These are phyloP conservation scores for Hibiscus trionum DNA, from an alignment of 345 rosid species.

Conservation along the genomic window DNA sequence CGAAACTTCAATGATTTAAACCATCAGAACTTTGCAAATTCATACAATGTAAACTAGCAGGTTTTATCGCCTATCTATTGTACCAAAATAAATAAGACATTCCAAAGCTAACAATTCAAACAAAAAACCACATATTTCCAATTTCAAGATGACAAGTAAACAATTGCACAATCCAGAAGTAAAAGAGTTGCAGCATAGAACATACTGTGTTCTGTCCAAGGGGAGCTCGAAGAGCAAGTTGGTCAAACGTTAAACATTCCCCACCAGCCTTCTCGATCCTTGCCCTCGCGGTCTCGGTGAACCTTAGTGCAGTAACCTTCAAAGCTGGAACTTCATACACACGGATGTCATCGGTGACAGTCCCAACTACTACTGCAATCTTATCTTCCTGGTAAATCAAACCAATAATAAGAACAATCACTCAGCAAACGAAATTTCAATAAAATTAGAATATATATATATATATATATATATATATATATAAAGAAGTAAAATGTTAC, in stretches of 20 bases:
- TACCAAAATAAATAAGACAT: background rate
- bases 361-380: slow-evolving; percentile 79
- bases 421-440: background rate
- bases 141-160: background rate
- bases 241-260: slow-evolving; percentile 87
- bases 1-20: background rate
- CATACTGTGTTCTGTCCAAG: slow-evolving; percentile 89
- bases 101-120: background rate
- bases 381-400: slow-evolving; percentile 41
- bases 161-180: background rate
- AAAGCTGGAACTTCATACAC: slow-evolving; percentile 70
- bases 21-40: background rate
- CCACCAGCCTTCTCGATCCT: slow-evolving; percentile 97
- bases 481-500: slow-evolving; percentile 18
- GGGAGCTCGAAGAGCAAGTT: slow-evolving; percentile 86
- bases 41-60: background rate
- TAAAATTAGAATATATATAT: background rate
- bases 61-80: too few relatives aligned
- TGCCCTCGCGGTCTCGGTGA: slow-evolving; percentile 84
- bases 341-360: slow-evolving; percentile 79
- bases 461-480: too few relatives aligned
- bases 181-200: background rate
- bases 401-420: background rate
- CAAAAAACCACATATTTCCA: background rate
- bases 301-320: slow-evolving; percentile 76